These are phyloP conservation scores for Panicum hallii DNA, from an alignment of 202 grass and related monocot species.

Conservation along the genomic window DNA sequence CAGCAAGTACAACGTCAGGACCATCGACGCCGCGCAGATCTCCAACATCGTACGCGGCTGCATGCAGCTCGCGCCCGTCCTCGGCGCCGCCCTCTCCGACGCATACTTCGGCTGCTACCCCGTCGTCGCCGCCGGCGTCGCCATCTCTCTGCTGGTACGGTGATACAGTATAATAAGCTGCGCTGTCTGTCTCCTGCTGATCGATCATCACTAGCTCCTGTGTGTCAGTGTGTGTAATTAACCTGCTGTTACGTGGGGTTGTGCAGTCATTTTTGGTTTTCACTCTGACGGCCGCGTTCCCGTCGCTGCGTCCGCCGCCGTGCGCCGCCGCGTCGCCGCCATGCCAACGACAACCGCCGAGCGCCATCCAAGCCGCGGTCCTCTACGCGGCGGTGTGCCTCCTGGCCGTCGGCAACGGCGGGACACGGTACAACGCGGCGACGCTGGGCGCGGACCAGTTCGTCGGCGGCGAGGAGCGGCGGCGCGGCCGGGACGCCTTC, in stretches of 20 bases:
- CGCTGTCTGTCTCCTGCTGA: too few relatives aligned
- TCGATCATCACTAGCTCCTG: too few relatives aligned
- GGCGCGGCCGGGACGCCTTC: conserved; percentile 24
- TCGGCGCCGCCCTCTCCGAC: conserved; percentile 54
- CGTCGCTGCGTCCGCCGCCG: conserved; percentile 46
- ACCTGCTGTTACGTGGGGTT: not conserved
- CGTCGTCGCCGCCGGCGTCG: conserved; percentile 27
- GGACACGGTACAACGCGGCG: conserved; percentile 55
- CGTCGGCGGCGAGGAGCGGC: not conserved
- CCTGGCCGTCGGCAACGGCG: conserved; percentile 47
- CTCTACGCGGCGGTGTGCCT: conserved; percentile 49
- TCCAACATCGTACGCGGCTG: conserved; percentile 49
- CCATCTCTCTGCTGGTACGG: conserved; percentile 19
- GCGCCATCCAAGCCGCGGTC: conserved; percentile 27
- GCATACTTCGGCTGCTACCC: conserved; percentile 58
- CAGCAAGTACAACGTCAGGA: conserved; percentile 54
- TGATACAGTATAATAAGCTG: too few relatives aligned
- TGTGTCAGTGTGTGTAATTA: not conserved
- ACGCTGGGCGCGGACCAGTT: conserved; percentile 62
- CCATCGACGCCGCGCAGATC: conserved; percentile 56
- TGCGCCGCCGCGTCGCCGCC: conserved; percentile 6
- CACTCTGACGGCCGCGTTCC: conserved; percentile 47
- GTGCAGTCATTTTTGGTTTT: conserved; percentile 42
- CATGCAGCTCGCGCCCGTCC: conserved; percentile 45
- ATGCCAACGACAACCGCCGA: conserved; percentile 26